Evolutionary conservation across 352 stramenopile species (phyloP).

Genomic region (Phytophthora crassamura): DNA sequence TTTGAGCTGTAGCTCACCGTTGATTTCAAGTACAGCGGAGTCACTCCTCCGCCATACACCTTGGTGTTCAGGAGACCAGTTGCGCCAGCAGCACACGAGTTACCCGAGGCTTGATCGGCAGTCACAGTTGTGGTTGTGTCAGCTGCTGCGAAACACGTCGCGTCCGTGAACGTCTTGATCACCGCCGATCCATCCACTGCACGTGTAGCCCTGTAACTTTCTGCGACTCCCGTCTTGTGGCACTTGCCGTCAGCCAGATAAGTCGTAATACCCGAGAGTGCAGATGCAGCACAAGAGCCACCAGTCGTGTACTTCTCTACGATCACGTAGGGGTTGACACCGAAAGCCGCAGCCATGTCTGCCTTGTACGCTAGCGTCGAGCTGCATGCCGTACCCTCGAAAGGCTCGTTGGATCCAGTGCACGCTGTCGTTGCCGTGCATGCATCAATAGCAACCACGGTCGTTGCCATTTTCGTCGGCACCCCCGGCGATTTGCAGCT

Average conservation of each 20-base stretch:
- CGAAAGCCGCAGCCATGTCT: constrained; percentile 4
- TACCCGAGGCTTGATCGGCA: neutral
- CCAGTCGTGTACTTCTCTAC: constrained; percentile 12
- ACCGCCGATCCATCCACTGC: neutral
- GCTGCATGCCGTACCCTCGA: constrained; percentile 6
- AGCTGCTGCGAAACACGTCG: neutral
- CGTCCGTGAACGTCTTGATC: neutral
- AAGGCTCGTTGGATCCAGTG: neutral
- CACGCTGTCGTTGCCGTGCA: constrained; percentile 2
- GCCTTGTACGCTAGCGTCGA: constrained; percentile 6
- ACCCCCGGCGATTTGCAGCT: too few relatives aligned
- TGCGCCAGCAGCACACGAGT: too few relatives aligned
- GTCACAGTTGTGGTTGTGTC: neutral
- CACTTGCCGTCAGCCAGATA: too few relatives aligned
- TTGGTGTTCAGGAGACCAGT: too few relatives aligned
- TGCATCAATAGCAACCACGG: neutral
- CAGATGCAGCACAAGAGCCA: too few relatives aligned
- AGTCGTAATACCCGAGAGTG: too few relatives aligned
- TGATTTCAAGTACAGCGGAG: too few relatives aligned
- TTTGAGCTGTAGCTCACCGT: too few relatives aligned
- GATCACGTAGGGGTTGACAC: constrained; percentile 8
- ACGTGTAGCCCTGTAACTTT: constrained; percentile 10
- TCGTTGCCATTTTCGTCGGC: too few relatives aligned
- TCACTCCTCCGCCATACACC: too few relatives aligned
- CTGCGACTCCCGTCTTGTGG: too few relatives aligned